Evolutionary conservation across 176 grass and related monocot genomes (phyloP).

Genomic region (Secale cereale): DNA sequence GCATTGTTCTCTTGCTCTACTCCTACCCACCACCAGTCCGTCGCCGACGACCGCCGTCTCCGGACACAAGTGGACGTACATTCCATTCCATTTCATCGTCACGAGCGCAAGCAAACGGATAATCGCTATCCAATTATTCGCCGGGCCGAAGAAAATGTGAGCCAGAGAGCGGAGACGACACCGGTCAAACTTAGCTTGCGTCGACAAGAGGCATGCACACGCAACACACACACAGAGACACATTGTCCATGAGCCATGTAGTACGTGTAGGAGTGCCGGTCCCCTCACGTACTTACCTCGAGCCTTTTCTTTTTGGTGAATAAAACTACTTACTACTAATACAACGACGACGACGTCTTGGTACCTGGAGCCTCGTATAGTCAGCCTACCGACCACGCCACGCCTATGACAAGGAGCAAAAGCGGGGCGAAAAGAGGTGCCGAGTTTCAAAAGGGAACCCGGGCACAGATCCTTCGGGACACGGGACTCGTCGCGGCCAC

Average conservation of each 20-base stretch:
- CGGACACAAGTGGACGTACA: not conserved
- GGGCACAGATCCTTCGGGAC: not conserved
- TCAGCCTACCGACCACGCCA: not conserved
- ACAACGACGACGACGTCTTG: no score
- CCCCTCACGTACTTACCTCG: constrained; percentile 5
- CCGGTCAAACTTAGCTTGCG: constrained; percentile 5
- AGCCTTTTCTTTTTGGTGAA: no score
- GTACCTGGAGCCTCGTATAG: not conserved
- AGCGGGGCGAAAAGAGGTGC: not conserved
- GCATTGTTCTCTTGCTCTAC: not conserved
- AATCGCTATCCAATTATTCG: not conserved
- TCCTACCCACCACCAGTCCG: not conserved
- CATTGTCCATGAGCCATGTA: not conserved
- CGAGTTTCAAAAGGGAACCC: not conserved
- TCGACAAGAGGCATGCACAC: not conserved
- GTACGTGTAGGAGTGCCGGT: not conserved
- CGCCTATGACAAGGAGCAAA: not conserved
- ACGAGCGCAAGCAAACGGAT: not conserved
- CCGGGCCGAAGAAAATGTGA: not conserved
- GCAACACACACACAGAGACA: not conserved
- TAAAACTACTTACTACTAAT: not conserved
- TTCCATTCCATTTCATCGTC: not conserved
- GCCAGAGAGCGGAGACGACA: not conserved
- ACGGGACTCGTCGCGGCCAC: constrained; percentile 26
- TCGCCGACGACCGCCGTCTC: not conserved